These are phyloP conservation scores for Diplogelasinospora grovesii DNA, from an alignment of 495 filamentous ascomycete genomes.

Conservation along the genomic window DNA sequence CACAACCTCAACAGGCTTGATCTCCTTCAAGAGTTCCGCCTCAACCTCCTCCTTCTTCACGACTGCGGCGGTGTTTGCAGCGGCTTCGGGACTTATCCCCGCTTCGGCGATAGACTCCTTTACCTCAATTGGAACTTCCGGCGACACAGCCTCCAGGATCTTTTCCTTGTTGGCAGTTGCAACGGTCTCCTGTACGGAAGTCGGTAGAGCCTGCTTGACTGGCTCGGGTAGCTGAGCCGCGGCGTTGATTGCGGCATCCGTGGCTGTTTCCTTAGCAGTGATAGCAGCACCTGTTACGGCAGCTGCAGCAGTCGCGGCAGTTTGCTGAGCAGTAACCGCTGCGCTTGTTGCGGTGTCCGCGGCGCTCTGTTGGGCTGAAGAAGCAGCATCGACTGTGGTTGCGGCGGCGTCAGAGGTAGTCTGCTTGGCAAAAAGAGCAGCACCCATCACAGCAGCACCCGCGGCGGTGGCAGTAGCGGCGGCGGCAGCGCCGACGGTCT, in stretches of 20 bases:
- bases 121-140: conserved; percentile 62
- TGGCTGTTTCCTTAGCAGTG: conserved; percentile 13
- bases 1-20: conserved; percentile 45
- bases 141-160: conserved; percentile 30
- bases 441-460: conserved; percentile 34
- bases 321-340: background rate
- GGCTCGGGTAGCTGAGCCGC: conserved; percentile 27
- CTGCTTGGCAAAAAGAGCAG: conserved; percentile 29
- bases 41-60: conserved; percentile 74
- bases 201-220: conserved; percentile 28
- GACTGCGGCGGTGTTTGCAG: conserved; percentile 58
- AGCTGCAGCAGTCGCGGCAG: conserved; percentile 2
- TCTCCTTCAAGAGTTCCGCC: conserved; percentile 52
- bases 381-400: conserved; percentile 5
- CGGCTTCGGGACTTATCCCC: conserved; percentile 61
- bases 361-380: conserved; percentile 1
- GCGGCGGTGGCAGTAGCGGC: conserved; percentile 32
- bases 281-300: conserved; percentile 9
- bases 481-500: conserved; percentile 33
- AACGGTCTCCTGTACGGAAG: conserved; percentile 16
- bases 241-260: conserved; percentile 15
- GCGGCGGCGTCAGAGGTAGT: conserved; percentile 24
- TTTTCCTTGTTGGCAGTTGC: conserved; percentile 19
- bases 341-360: conserved; percentile 1
- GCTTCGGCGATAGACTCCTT: conserved; percentile 65